phyloP scores from a whole-genome alignment of 768 basidiomycete species.

The Mycena crocata region DNA sequence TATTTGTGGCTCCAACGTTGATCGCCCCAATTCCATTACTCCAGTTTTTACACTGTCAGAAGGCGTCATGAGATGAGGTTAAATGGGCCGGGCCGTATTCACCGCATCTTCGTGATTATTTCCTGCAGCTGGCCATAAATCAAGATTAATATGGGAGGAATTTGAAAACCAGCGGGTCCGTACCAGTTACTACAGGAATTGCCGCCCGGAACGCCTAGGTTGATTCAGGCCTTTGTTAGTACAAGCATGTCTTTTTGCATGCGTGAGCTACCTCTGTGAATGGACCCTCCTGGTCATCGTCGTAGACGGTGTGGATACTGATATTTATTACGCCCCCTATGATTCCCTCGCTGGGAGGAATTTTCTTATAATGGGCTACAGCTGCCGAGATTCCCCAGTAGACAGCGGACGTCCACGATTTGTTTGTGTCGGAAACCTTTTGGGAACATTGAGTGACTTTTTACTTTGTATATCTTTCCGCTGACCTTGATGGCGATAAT shows the following conservation, averaged over 20 bases:
- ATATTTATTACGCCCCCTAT: not conserved
- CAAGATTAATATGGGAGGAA: no score
- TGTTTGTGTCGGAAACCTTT: no score
- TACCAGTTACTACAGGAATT: no score
- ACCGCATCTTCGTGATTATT: no score
- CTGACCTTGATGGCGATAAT: conserved; percentile 4
- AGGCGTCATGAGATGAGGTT: no score
- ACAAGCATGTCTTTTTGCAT: no score
- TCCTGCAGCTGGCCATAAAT: no score
- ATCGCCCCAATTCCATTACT: not conserved
- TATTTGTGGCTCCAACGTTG: conserved; percentile 1
- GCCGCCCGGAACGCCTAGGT: no score
- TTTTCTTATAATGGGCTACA: not conserved
- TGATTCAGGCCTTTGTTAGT: no score
- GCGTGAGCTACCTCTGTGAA: not conserved
- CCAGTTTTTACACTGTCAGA: not conserved
- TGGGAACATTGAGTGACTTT: not conserved
- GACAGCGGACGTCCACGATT: no score
- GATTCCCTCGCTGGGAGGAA: not conserved
- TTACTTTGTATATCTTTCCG: not conserved
- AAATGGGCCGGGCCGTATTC: no score
- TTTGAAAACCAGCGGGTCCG: no score
- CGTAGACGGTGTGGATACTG: not conserved
- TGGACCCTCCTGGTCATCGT: not conserved
- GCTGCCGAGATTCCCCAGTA: not conserved